phyloP scores from a whole-genome alignment of 495 filamentous ascomycete species.

The Penicillium odoratum region DNA sequence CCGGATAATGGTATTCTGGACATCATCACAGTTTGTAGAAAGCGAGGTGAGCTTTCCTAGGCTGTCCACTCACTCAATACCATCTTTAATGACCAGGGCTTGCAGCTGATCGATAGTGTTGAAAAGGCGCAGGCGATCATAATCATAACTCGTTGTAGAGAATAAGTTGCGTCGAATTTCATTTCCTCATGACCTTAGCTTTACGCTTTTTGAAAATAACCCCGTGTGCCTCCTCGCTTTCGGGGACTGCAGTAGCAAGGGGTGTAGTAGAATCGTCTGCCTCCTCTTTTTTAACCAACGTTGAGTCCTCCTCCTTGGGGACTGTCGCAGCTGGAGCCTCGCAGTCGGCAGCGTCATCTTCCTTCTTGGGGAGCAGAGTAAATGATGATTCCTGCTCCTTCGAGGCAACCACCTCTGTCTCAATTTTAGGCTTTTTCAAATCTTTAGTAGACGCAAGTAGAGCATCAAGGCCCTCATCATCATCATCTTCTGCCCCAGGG shows the following conservation, averaged over 20 bases:
- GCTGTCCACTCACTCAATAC: not conserved
- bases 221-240: slow-evolving; percentile 33
- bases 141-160: not conserved
- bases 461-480: slow-evolving; percentile 59
- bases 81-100: not conserved
- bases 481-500: slow-evolving; percentile 54
- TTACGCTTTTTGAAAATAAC: slow-evolving; percentile 93
- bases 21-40: not conserved
- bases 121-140: not conserved
- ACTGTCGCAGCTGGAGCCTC: not conserved
- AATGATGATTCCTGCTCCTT: slow-evolving; percentile 13
- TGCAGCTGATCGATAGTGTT: not conserved
- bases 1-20: not conserved
- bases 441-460: slow-evolving; percentile 58
- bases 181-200: slow-evolving; percentile 60
- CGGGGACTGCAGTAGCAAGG: slow-evolving; percentile 23
- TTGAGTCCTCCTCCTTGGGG: slow-evolving; percentile 4
- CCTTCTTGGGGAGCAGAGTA: slow-evolving; percentile 10
- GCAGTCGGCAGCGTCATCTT: slow-evolving; percentile 5
- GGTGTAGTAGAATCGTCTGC: slow-evolving; percentile 10
- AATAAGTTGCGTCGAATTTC: not conserved
- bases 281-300: slow-evolving; percentile 33
- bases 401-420: slow-evolving; percentile 5
- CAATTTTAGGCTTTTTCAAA: slow-evolving; percentile 42
- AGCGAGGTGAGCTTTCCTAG: not conserved